Base-by-base conservation (phyloP, 495 filamentous ascomycete species). In the Penicillium herquei region DNA sequence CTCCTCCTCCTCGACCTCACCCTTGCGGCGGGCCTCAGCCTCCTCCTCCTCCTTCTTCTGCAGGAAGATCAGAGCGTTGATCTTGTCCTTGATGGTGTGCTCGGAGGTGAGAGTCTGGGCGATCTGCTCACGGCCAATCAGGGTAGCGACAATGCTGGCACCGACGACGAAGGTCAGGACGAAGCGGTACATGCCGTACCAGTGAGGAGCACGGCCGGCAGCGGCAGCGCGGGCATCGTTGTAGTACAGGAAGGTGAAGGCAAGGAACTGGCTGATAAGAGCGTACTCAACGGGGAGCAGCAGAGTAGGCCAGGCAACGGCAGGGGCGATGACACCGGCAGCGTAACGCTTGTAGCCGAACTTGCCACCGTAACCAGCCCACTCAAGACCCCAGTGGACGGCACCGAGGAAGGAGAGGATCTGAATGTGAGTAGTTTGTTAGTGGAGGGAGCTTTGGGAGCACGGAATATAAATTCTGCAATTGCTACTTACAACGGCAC, bases 341-440 rank as follows among this genome's bases (percentile, higher is more conserved):
- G 83, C 85, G 68, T 96, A 98, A 49, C 94, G 87, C 53, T 70
- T 78, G 70, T 89, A 90, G 69, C 86, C 81, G 57, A 84, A 78
- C 70, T 82, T 70, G 64, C 93, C 83, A 73, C 92, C 80, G 78
- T 85, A 84, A 55, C 81, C 79, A 52, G 88, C 88, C 76, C 83
- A 91, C 73, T 92, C 89, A 52, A 92, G 74, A 59, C 90, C 90
- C 95, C 95, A 98, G 72, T 98, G 94, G 63, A 97, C 84, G 35
- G 95, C 94, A 46, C 94, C 94, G 18, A 98, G 83, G 81, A 98
- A 98, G 43, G 92, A 96, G 64, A 97, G 87, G 62, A 97, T 92
- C 87, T 90, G 57, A 11, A 26, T 48, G 11, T 9, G 17, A 48
- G 35, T 17, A 31, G 34, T 52, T 26, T 18, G 49, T 61, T 39